A percentile compares a stretch with the other conserved stretches of the same genome.
phyloP scores from a whole-genome alignment of 1,139 yeast genomes.

The Diutina ranongensis region DNA sequence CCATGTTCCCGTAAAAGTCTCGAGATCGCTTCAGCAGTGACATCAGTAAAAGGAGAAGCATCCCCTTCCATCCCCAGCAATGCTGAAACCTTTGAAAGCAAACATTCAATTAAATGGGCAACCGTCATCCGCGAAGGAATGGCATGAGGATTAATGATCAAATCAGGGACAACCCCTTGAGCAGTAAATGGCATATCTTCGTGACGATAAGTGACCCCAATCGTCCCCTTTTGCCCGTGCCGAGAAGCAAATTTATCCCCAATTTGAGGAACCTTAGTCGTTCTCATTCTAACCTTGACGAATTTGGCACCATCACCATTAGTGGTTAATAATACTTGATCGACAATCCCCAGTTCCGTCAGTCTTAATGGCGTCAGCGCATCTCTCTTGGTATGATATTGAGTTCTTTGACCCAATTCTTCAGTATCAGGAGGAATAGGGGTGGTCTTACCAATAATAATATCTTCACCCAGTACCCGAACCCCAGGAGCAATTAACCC shows the following conservation, averaged over 20 bases:
- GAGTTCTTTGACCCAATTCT: conserved; percentile 96
- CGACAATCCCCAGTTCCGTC: conserved; percentile 97
- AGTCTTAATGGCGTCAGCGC: conserved; percentile 96
- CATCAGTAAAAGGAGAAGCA: conserved; percentile 97
- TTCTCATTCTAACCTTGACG: conserved; percentile 97
- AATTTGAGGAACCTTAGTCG: conserved; percentile 95
- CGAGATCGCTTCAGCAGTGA: conserved; percentile 94
- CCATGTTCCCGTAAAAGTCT: conserved; percentile 88
- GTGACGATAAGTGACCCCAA: conserved; percentile 96
- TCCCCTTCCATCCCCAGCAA: conserved; percentile 96
- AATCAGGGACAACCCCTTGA: conserved; percentile 94
- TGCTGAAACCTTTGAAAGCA: conserved; percentile 89
- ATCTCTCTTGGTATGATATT: conserved; percentile 95
- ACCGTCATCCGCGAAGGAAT: conserved; percentile 99
- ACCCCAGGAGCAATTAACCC: conserved; percentile 98
- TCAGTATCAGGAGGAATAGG: conserved; percentile 98
- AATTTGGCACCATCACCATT: conserved; percentile 97
- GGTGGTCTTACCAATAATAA: conserved; percentile 95
- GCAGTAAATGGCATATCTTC: conserved; percentile 99
- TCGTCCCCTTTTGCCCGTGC: conserved; percentile 99
- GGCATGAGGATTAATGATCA: conserved; percentile 97
- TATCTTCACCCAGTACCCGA: conserved; percentile 97
- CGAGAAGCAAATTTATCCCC: conserved; percentile 99
- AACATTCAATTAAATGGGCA: conserved; percentile 97
- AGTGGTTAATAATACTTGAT: conserved; percentile 91